Evolutionary conservation across 257 asterid genomes (phyloP), one percentile per base, ranked within the genome.

Genomic region (Solanum etuberosum): DNA sequence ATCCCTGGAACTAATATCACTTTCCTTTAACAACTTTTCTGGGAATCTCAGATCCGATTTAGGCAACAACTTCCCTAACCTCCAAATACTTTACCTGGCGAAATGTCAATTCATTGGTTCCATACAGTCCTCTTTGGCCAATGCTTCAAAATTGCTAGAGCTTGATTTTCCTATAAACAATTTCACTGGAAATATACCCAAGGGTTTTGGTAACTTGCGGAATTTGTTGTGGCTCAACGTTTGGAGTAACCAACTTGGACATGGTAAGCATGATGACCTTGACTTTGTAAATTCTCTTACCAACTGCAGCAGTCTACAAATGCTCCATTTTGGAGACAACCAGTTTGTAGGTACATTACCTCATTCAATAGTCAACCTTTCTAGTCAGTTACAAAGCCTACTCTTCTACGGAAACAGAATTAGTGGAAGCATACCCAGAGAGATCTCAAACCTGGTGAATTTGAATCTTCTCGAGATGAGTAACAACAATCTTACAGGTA

Each of bases 131-230:
- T 91, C 94, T 59, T 61, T 90, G 80, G 86, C 94, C 83, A 92
- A 93, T 72, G 92, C 90, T 84, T 83, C 93, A 8, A 86, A 88
- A 21, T 91, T 90, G 83, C 72, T 43, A 5, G 74, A 42, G 84
- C 74, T 92, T 63, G 95, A 92, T 7, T 15, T 92, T 27, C 83
- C 76, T 9, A 11, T 11, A 31, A 93, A 92, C 59, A 91, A 88
- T 84, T 90, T 93, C 86, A 88, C 91, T 6, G 92, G 94, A 70
- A 88, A 73, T 74, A 86, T 91, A 43, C 95, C 94, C n/a, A 10
- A 37, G 35, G 70, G 42, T 85, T 37, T 93, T 14, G 92, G 92
- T 15, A 88, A 85, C 78, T 92, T 92, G 27, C 54, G 74, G 63
- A 51, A 88, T 76, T n/a, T 82, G 37, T 8, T 35, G 11, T 86